Base-by-base conservation (phyloP, 2,329 filamentous ascomycete species). In the Emergomyces orientalis region DNA sequence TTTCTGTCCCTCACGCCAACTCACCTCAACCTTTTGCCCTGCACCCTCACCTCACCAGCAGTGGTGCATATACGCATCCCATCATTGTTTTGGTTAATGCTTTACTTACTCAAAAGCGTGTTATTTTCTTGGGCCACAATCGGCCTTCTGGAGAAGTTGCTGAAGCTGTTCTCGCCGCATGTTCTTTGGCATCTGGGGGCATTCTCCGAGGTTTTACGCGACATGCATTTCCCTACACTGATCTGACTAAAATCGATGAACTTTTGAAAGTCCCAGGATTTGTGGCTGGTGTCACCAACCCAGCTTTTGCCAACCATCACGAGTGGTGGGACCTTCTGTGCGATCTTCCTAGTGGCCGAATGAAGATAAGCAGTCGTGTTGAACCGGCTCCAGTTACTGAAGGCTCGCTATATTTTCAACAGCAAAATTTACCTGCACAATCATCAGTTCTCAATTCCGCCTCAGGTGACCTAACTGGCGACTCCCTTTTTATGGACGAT, bases 261-360 rank as follows among this genome's bases (percentile, higher is more conserved):
- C 83, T 99, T 13, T 82, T 99, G 57, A 93, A 95, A 70, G 94
- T 99, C 0, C 93, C 94, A 7, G 94, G 94, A 1, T 99, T 99
- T 76, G 96, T 99, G 69, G 94, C 94, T 2, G 94, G 94, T 63
- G 94, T 99, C 49, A 99, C 93, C 1, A 99, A 99, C 72, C 94
- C 94, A 6, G 93, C 91, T 0, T 99, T 99, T 73, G 91, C 93
- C 65, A 86, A 91, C 71, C 93, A 97, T 71, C 90, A 89, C 0
- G 92, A 97, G 73, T 99, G 94, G 94, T 99, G 94, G 94, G 94
- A 99, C 75, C 78, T 99, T 11, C 82, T 99, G 14, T 99, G 94
- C 75, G 94, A 99, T 75, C 80, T 99, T 51, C 89, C 92, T 0
- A 93, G 88, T 1, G 94, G 94, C 11, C 87, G 92, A 52, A 91